Evolutionary conservation across 1,284 basidiomycete species (phyloP).

Genomic region (Pseudozyma hubeiensis): DNA sequence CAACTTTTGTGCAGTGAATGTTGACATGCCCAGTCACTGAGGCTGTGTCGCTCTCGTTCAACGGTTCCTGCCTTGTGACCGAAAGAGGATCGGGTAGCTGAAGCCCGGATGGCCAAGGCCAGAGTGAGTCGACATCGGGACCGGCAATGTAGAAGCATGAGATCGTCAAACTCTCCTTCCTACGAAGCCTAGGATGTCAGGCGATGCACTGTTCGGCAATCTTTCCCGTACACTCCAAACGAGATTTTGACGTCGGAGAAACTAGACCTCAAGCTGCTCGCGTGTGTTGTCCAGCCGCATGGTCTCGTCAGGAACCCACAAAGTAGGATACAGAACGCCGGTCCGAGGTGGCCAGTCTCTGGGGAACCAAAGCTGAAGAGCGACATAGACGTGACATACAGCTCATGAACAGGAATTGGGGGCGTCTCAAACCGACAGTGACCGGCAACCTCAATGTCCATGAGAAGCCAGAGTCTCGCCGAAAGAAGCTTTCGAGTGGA

Average conservation of each 20-base stretch:
- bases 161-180: too few relatives aligned
- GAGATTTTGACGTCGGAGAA: conserved; percentile 2
- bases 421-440: neutral
- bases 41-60: too few relatives aligned
- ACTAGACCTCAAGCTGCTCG: neutral
- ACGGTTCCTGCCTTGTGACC: too few relatives aligned
- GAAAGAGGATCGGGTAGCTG: neutral
- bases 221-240: neutral
- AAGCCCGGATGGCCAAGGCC: neutral
- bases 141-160: conserved; percentile 6
- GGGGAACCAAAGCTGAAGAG: too few relatives aligned
- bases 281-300: too few relatives aligned
- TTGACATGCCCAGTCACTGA: too few relatives aligned
- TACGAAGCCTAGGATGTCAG: too few relatives aligned
- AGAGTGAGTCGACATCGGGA: too few relatives aligned
- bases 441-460: conserved; percentile 19
- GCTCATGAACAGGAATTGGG: too few relatives aligned
- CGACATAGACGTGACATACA: neutral
- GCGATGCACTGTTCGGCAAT: neutral
- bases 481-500: neutral
- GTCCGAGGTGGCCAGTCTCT: neutral
- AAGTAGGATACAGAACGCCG: neutral
- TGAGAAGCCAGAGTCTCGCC: conserved; percentile 21
- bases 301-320: too few relatives aligned
- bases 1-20: too few relatives aligned